Evolutionary conservation across 805 yeast genomes (phyloP).

Genomic region (Wickerhamiella vanderwaltii): DNA sequence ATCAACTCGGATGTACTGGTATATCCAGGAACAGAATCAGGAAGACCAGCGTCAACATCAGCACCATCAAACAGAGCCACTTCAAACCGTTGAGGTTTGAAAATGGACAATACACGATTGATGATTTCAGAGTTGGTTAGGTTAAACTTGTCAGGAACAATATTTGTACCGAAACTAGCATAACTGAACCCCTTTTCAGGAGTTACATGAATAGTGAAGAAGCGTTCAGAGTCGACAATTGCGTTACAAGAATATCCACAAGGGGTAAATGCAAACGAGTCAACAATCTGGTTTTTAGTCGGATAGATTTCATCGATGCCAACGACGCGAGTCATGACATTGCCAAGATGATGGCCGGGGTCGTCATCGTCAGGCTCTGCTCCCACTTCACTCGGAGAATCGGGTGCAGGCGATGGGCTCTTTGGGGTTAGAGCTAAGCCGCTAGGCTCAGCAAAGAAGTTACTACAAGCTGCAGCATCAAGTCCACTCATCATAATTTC

Average conservation of each 20-base stretch:
- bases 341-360: slow-evolving; percentile 76
- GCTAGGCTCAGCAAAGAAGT: slow-evolving; percentile 38
- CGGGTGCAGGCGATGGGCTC: slow-evolving; percentile 16
- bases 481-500: slow-evolving; percentile 88
- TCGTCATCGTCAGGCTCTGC: slow-evolving; percentile 41
- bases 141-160: slow-evolving; percentile 35
- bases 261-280: slow-evolving; percentile 84
- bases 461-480: slow-evolving; percentile 39
- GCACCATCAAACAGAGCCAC: slow-evolving; percentile 33
- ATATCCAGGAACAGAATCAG: slow-evolving; percentile 13
- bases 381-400: slow-evolving; percentile 17
- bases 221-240: slow-evolving; percentile 45
- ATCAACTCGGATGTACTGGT: slow-evolving; percentile 17
- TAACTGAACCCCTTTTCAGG: slow-evolving; percentile 93
- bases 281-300: slow-evolving; percentile 35
- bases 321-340: slow-evolving; percentile 49
- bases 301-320: slow-evolving; percentile 51
- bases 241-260: slow-evolving; percentile 93
- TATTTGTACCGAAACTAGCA: slow-evolving; percentile 90
- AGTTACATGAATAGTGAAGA: slow-evolving; percentile 83
- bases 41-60: slow-evolving; percentile 10
- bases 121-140: slow-evolving; percentile 43
- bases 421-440: slow-evolving; percentile 21
- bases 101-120: slow-evolving; percentile 45
- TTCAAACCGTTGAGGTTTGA: slow-evolving; percentile 66